Conservation (phyloP, 2,329 filamentous ascomycete genomes). For the Epichloe hybrida region DNA sequence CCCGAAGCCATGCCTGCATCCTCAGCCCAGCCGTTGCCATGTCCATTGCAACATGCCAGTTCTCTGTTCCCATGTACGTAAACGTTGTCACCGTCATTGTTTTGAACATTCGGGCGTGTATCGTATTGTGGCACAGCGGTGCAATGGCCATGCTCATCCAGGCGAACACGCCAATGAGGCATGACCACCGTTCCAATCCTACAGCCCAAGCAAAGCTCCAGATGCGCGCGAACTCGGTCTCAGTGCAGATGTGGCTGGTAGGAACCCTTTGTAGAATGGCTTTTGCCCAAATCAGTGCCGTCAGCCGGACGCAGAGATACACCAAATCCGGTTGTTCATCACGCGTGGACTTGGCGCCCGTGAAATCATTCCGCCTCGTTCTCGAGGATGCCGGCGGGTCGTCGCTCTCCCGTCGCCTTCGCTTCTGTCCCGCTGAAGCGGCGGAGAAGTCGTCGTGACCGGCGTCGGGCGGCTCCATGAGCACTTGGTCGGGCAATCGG, state of each 20-base stretch:
- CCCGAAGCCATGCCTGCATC: slow-evolving; percentile 30
- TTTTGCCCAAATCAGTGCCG: slow-evolving; percentile 33
- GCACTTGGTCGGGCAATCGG: slow-evolving; percentile 17
- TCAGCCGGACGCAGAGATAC: slow-evolving; percentile 32
- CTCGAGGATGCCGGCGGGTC: background rate
- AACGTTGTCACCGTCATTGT: slow-evolving; percentile 29
- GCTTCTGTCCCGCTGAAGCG: slow-evolving; percentile 3
- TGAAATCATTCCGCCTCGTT: slow-evolving; percentile 1
- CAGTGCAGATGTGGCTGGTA: slow-evolving; percentile 26
- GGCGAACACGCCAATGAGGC: slow-evolving; percentile 32
- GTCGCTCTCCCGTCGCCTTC: slow-evolving; percentile 7
- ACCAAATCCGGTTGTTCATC: slow-evolving; percentile 25
- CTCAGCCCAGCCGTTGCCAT: slow-evolving; percentile 23
- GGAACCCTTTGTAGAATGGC: slow-evolving; percentile 30
- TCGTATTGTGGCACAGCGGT: slow-evolving; percentile 23
- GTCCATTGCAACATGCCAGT: slow-evolving; percentile 31
- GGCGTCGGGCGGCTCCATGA: slow-evolving; percentile 5
- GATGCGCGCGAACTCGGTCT: slow-evolving; percentile 26
- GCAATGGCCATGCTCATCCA: slow-evolving; percentile 33
- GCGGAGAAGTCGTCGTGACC: background rate
- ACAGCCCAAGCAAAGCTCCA: slow-evolving; percentile 36
- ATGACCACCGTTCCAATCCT: slow-evolving; percentile 31
- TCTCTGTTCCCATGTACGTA: slow-evolving; percentile 32
- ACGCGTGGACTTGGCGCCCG: slow-evolving; percentile 3
- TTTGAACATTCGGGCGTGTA: slow-evolving; percentile 32